Base-by-base conservation (phyloP, 2,329 filamentous ascomycete species). In the Metarhizium sp. region DNA sequence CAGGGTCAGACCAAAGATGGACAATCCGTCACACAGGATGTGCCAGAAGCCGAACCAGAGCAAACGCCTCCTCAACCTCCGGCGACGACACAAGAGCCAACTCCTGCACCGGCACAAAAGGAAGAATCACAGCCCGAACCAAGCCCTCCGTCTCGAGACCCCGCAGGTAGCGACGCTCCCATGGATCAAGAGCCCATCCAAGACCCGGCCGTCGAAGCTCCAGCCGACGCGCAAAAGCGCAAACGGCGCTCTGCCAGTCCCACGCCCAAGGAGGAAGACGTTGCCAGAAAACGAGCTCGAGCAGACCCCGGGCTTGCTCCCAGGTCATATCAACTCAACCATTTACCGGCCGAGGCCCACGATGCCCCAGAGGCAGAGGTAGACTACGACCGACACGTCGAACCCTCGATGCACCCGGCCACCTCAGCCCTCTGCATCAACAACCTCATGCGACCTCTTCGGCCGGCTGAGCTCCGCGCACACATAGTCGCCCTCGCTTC, bases 361-460 rank as follows among this genome's bases (percentile, higher is more conserved):
- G 53, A 59, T 49, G 54, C 50, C 20, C 58, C 61, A 16, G 59
- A 57, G 29, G 59, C 60, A 18, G 64, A 66, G 20, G 68, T 69
- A 60, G 71, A 71, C 32, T 61, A 63, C 51, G 68, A 71, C 49
- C 59, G 63, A 20, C 67, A 71, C 43, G 69, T 77, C 32, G 70
- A 70, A 29, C 84, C 86, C 6, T 79, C 88, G 0, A 71, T 85
- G 40, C 88, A 94, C 68, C 80, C 82, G 25, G 84, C 87, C 5
- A 92, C 91, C 3, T 73, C 82, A 36, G 86, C 89, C 16, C 75
- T 97, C 50, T 97, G 96, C 72, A 94, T 97, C 62, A 86, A 86
- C 68, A 87, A 96, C 64, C 82, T 97, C 54, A 92, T 95, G 83
- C 86, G 92, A 50, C 92, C 94, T 10, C 76, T 97, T 25, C 87